Conservation (phyloP, 495 filamentous ascomycete genomes). For the Penicillium bovifimosum region DNA sequence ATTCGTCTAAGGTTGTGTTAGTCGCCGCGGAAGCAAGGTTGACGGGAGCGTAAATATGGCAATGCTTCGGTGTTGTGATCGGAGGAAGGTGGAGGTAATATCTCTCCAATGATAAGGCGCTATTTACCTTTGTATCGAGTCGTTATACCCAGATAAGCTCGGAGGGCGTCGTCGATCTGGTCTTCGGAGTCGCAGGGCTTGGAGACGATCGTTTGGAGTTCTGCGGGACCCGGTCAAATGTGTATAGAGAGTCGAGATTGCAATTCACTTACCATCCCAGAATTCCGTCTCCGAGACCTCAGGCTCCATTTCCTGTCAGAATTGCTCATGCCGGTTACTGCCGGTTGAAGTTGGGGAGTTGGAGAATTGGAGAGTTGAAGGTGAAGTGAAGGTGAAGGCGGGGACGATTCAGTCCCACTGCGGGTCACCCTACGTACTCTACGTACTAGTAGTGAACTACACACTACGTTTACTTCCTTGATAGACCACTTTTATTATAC, state of each 20-base stretch:
- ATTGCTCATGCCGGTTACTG: slow-evolving; percentile 39
- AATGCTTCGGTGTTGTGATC: background rate
- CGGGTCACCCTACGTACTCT: slow-evolving; percentile 13
- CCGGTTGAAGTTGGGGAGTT: slow-evolving; percentile 15
- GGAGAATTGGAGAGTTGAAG: slow-evolving; percentile 24
- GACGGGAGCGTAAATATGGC: background rate
- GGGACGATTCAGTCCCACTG: slow-evolving; percentile 15
- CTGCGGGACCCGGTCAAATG: slow-evolving; percentile 39
- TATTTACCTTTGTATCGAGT: slow-evolving; percentile 62
- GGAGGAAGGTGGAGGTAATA: no score
- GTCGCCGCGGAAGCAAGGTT: background rate
- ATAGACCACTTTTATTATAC: background rate
- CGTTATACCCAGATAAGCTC: slow-evolving; percentile 75
- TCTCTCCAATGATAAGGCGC: background rate
- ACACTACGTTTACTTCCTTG: background rate
- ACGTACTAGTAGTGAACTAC: no score
- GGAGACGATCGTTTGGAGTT: slow-evolving; percentile 75
- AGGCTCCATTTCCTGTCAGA: slow-evolving; percentile 44
- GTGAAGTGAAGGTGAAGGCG: no score
- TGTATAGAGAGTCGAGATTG: slow-evolving; percentile 1
- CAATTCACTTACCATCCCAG: slow-evolving; percentile 68
- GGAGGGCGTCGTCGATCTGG: slow-evolving; percentile 78
- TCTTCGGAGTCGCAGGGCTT: slow-evolving; percentile 67
- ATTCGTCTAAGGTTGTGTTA: slow-evolving; percentile 52
- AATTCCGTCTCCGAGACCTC: slow-evolving; percentile 80